Evolutionary conservation across 2,329 filamentous ascomycete species (phyloP), one percentile per base, ranked within the genome.

Genomic region (Colletotrichum viniferum): DNA sequence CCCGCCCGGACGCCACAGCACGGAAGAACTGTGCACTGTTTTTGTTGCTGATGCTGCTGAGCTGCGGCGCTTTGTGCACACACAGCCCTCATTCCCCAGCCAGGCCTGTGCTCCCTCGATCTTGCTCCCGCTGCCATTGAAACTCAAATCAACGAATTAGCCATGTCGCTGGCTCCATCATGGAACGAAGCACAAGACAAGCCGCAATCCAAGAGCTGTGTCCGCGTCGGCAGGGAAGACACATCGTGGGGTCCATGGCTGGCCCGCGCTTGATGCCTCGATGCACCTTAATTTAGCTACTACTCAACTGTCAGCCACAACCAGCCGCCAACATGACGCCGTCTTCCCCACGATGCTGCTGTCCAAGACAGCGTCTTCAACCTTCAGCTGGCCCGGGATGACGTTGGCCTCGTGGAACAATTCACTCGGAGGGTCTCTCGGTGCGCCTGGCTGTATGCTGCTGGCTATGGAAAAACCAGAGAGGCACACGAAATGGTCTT

Each of bases 251-350:
- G 52, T 66, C 36, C 55, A 69, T 71, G 60, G 60, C 62, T 52
- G 34, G 68, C 52, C 61, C 30, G 24, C 43, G 43, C 43, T 52
- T 13, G 43, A 52, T 52, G 43, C n/a, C 28, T 34, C 67, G n/a
- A 58, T 56, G 63, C 34, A 48, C 32, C 62, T 60, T 60, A 68
- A 73, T 73, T 73, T 75, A 75, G 69, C 69, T 52, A 12, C 69
- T n/a, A 62, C 58, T 48, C 30, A 12, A 52, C 18, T 71, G 63
- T 68, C 73, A 72, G 73, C 69, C 73, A 75, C 73, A 75, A n/a
- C 34, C 69, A 75, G 73, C 73, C 69, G 69, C 69, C 69, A 65
- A 64, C 63, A 43, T 75, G 69, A 75, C 73, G 69, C 63, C 32
- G 63, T 48, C 69, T 48, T 68, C 66, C 69, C 62, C 68, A 62